Percentiles rank a stretch among this genome's conserved stretches.
These are phyloP conservation scores for Solanum medicagineum DNA, from an alignment of 257 asterid species.

Conservation along the genomic window DNA sequence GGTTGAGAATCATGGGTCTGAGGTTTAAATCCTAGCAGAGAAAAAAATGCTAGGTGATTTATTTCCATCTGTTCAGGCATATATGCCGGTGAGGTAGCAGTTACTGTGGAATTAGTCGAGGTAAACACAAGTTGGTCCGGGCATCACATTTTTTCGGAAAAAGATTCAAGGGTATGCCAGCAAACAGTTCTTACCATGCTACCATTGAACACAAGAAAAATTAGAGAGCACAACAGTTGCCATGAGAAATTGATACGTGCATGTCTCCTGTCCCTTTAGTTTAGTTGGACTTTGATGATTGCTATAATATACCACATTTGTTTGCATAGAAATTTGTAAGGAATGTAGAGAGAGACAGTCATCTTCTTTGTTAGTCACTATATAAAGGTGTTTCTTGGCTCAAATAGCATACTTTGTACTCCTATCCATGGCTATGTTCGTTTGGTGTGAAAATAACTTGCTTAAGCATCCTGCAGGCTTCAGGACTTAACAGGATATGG, in stretches of 20 bases:
- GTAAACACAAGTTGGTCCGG: background rate
- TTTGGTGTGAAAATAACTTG: background rate
- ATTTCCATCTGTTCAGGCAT: background rate
- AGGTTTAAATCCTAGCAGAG: background rate
- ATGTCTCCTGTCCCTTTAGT: background rate
- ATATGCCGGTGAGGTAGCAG: background rate
- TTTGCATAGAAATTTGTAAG: background rate
- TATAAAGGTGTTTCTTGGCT: background rate
- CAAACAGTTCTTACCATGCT: background rate
- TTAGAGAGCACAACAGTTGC: background rate
- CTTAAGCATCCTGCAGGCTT: conserved; percentile 43
- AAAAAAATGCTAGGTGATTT: background rate
- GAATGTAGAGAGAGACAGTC: background rate
- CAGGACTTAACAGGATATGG: conserved; percentile 96
- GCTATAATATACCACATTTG: background rate
- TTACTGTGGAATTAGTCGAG: background rate
- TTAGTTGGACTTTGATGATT: background rate
- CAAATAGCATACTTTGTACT: background rate
- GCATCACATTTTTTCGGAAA: background rate
- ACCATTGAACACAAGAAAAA: background rate
- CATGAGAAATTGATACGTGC: background rate
- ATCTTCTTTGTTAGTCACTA: background rate
- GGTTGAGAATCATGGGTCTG: background rate
- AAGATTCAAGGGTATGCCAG: background rate
- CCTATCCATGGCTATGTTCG: background rate